phyloP scores from a whole-genome alignment of 2,329 filamentous ascomycete species.

The Aurifilum marmelostoma region DNA sequence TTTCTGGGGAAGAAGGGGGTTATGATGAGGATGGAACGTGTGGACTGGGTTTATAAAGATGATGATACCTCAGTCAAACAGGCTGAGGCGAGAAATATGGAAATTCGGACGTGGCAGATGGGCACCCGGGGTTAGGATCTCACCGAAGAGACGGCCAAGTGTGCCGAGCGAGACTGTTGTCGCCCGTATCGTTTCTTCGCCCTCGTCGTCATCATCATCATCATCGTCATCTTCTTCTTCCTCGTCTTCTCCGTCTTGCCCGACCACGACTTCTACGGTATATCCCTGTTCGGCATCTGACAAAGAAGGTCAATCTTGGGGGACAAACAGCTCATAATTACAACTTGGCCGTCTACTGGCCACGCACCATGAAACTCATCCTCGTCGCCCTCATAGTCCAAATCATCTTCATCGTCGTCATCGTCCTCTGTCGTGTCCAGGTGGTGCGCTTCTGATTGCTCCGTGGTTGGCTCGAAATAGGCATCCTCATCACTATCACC shows the following conservation, averaged over 20 bases:
- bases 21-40: neutral
- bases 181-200: constrained; percentile 14
- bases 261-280: constrained; percentile 28
- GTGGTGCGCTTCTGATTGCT: constrained; percentile 6
- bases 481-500: constrained; percentile 16
- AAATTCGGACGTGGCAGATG: neutral
- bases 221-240: constrained; percentile 30
- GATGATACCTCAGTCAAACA: neutral
- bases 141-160: constrained; percentile 24
- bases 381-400: constrained; percentile 34
- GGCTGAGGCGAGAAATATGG: neutral
- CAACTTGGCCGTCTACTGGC: no score
- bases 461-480: constrained; percentile 27
- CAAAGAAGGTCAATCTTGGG: neutral
- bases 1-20: neutral
- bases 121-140: neutral
- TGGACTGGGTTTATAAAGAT: neutral
- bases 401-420: constrained; percentile 33
- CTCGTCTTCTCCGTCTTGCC: constrained; percentile 30
- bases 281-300: constrained; percentile 28
- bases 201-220: constrained; percentile 28
- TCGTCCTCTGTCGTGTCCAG: constrained; percentile 26
- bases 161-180: constrained; percentile 7
- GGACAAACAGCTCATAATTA: neutral
- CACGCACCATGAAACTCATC: constrained; percentile 31